Conservation (phyloP, 2,329 filamentous ascomycete genomes). For the Fusarium pseudoanthophilum region DNA sequence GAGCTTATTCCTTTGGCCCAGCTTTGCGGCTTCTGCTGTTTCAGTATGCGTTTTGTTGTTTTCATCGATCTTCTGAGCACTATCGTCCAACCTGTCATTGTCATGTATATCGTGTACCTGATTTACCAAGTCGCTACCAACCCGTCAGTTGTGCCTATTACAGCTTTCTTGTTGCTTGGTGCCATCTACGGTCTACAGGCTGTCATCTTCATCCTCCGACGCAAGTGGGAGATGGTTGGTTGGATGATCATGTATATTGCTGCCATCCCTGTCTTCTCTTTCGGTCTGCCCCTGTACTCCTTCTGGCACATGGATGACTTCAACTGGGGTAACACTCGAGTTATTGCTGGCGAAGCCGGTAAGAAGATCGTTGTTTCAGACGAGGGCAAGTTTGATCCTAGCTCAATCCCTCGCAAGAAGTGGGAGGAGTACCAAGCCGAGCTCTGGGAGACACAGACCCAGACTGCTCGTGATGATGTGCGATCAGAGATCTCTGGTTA, state of each 20-base stretch:
- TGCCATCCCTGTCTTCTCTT: conserved; percentile 91
- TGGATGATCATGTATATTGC: conserved; percentile 98
- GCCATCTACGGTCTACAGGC: conserved; percentile 98
- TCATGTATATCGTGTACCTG: conserved; percentile 90
- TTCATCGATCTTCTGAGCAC: conserved; percentile 94
- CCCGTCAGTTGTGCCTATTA: conserved; percentile 76
- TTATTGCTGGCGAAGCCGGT: conserved; percentile 93
- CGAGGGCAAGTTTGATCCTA: conserved; percentile 97
- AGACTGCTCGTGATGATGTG: conserved; percentile 83
- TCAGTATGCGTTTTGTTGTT: conserved; percentile 98
- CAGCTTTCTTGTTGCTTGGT: conserved; percentile 88
- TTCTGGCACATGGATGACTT: conserved; percentile 99
- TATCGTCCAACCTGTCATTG: conserved; percentile 88
- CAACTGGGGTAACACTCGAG: conserved; percentile 98
- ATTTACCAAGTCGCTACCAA: conserved; percentile 77
- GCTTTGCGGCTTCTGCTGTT: conserved; percentile 99
- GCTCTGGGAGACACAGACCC: conserved; percentile 94
- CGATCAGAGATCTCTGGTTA: conserved; percentile 91
- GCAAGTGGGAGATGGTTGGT: conserved; percentile 99
- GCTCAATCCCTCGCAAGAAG: conserved; percentile 93
- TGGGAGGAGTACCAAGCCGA: conserved; percentile 99
- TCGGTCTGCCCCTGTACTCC: conserved; percentile 88
- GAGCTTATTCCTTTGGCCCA: conserved; percentile 94
- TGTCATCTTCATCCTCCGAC: conserved; percentile 93
- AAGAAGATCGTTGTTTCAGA: conserved; percentile 93